phyloP scores from a whole-genome alignment of 2,329 filamentous ascomycete genomes.

The Tolypocladium cylindrosporum region DNA sequence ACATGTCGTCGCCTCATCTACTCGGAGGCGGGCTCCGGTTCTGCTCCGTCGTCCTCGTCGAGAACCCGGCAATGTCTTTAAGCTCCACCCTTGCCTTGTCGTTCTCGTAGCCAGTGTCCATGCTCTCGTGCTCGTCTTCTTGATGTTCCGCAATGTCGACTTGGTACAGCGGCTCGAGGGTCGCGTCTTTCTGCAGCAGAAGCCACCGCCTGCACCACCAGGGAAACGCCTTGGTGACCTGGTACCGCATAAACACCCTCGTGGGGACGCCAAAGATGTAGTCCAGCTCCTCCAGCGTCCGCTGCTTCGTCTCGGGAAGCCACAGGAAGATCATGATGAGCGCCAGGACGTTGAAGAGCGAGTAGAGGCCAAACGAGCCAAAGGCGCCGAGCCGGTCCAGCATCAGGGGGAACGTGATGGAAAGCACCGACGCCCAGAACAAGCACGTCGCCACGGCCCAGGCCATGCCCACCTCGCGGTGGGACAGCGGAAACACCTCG shows the following conservation, averaged over 20 bases:
- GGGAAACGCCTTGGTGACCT: slow-evolving; percentile 44
- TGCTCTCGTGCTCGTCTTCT: slow-evolving; percentile 13
- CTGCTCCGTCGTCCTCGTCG: slow-evolving; percentile 9
- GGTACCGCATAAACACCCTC: slow-evolving; percentile 45
- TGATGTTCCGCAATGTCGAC: slow-evolving; percentile 25
- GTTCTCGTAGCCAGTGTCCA: slow-evolving; percentile 21
- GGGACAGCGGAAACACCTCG: slow-evolving; percentile 60
- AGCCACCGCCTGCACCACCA: slow-evolving; percentile 52
- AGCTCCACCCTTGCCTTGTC: slow-evolving; percentile 28
- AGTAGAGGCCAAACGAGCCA: slow-evolving; percentile 45
- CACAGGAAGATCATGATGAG: slow-evolving; percentile 46
- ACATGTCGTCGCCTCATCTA: slow-evolving; percentile 1
- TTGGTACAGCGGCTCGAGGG: slow-evolving; percentile 31
- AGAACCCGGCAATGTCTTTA: slow-evolving; percentile 24
- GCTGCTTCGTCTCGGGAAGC: slow-evolving; percentile 50
- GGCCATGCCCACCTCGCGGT: slow-evolving; percentile 63
- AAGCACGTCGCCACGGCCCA: slow-evolving; percentile 59
- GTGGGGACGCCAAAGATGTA: slow-evolving; percentile 52
- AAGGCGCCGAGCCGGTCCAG: slow-evolving; percentile 31
- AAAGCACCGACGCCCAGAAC: slow-evolving; percentile 48
- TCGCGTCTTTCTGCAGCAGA: slow-evolving; percentile 33
- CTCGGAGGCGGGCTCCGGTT: neutral
- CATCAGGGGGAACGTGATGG: slow-evolving; percentile 54
- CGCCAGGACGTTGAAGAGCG: slow-evolving; percentile 44
- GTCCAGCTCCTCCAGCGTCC: slow-evolving; percentile 45